A percentile compares a stretch with the other conserved stretches of the same genome.
These are phyloP conservation scores for Tuber borchii DNA, from an alignment of 495 filamentous ascomycete genomes.

Conservation along the genomic window DNA sequence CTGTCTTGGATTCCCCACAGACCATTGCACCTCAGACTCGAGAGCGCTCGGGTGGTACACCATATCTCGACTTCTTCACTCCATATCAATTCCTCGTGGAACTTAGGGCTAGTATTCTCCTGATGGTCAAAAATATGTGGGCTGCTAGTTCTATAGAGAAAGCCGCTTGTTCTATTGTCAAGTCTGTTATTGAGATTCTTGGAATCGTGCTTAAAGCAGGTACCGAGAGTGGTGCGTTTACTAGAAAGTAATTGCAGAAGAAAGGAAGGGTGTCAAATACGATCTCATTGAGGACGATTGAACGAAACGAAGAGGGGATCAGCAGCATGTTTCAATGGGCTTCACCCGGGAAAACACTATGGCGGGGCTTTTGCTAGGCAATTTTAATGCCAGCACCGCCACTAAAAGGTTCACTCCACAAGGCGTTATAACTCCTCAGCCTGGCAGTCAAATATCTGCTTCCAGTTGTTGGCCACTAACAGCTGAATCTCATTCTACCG, in stretches of 20 bases:
- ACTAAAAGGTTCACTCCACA: constrained; percentile 30
- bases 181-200: constrained; percentile 75
- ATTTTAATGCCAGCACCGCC: constrained; percentile 31
- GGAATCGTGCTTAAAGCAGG: constrained; percentile 71
- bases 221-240: constrained; percentile 55
- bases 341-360: constrained; percentile 30
- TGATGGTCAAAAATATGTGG: constrained; percentile 73
- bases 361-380: constrained; percentile 34
- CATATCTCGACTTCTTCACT: constrained; percentile 61
- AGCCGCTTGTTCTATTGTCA: constrained; percentile 64
- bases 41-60: constrained; percentile 48
- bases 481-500: constrained; percentile 36
- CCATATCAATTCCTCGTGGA: constrained; percentile 79
- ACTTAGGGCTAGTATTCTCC: constrained; percentile 73
- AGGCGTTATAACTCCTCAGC: constrained; percentile 28
- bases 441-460: constrained; percentile 29
- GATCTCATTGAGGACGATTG: constrained; percentile 42
- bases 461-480: constrained; percentile 35
- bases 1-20: constrained; percentile 65
- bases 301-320: constrained; percentile 35
- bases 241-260: constrained; percentile 32
- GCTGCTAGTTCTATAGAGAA: constrained; percentile 65
- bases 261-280: constrained; percentile 44
- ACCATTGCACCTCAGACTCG: constrained; percentile 56
- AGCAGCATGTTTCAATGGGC: constrained; percentile 39